phyloP scores from a whole-genome alignment of 2,329 filamentous ascomycete genomes.

The Colletotrichum spinosum region DNA sequence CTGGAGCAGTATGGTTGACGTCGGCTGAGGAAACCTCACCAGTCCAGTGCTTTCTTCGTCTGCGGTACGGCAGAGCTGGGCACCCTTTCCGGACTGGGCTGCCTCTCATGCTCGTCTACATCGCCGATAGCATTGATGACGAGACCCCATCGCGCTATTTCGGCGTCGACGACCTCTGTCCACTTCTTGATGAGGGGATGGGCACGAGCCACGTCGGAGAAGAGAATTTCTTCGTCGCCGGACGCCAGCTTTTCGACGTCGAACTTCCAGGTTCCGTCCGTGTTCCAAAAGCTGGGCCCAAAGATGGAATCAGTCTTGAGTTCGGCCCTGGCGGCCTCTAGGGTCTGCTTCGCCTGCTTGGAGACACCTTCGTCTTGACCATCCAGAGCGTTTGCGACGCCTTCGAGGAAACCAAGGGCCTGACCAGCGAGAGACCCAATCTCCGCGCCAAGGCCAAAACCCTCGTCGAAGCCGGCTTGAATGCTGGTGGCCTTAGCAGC shows the following conservation, averaged over 20 bases:
- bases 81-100: constrained; percentile 43
- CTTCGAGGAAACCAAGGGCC: constrained; percentile 82
- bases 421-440: constrained; percentile 81
- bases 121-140: constrained; percentile 42
- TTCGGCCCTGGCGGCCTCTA: constrained; percentile 66
- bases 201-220: constrained; percentile 71
- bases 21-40: constrained; percentile 43
- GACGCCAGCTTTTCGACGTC: constrained; percentile 55
- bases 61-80: constrained; percentile 40
- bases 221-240: constrained; percentile 59
- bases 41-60: constrained; percentile 51
- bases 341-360: constrained; percentile 43
- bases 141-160: constrained; percentile 49
- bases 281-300: constrained; percentile 72
- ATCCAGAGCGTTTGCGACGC: constrained; percentile 65
- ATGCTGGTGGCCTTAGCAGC: constrained; percentile 80
- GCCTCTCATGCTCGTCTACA: constrained; percentile 47
- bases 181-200: constrained; percentile 77
- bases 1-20: background rate
- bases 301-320: constrained; percentile 74
- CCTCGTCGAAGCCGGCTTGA: constrained; percentile 92
- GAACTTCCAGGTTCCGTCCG: constrained; percentile 79
- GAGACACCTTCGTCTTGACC: constrained; percentile 40
- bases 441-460: constrained; percentile 85
- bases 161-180: constrained; percentile 53